These are phyloP conservation scores for Angomonas deanei DNA, from an alignment of 208 protist species.

Conservation along the genomic window DNA sequence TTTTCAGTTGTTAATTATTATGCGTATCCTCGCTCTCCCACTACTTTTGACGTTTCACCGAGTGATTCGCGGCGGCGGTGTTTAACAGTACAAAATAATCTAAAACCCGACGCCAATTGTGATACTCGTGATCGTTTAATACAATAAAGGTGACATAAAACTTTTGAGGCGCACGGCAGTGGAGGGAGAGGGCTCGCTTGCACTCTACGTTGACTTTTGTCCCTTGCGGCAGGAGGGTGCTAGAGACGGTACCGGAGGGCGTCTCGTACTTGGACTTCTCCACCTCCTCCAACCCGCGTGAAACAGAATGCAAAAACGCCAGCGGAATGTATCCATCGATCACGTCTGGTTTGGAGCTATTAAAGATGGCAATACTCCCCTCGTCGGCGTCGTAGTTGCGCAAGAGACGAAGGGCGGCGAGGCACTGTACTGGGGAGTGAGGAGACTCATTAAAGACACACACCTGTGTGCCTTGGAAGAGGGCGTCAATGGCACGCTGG, in stretches of 20 bases:
- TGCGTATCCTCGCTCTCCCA: background rate
- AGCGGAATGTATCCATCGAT: constrained; percentile 57
- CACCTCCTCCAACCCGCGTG: constrained; percentile 24
- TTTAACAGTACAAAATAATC: constrained; percentile 31
- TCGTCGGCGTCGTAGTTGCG: constrained; percentile 32
- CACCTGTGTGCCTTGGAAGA: constrained; percentile 26
- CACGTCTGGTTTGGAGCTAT: constrained; percentile 8
- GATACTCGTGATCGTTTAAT: constrained; percentile 24
- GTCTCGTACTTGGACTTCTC: constrained; percentile 19
- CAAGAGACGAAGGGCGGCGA: constrained; percentile 32
- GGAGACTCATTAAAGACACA: constrained; percentile 47
- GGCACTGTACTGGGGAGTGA: constrained; percentile 24
- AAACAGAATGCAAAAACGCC: constrained; percentile 29
- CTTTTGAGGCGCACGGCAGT: constrained; percentile 35
- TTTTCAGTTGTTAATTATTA: background rate
- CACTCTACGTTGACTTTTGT: constrained; percentile 15
- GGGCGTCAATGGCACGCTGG: constrained; percentile 18
- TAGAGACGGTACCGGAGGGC: constrained; percentile 18
- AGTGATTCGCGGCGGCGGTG: background rate
- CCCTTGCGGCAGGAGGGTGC: constrained; percentile 5
- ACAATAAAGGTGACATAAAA: constrained; percentile 58
- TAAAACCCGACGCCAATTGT: constrained; percentile 27
- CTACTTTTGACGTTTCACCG: background rate
- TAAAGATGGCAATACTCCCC: constrained; percentile 49
- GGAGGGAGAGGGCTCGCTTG: constrained; percentile 38